Evolutionary conservation across 2,329 filamentous ascomycete genomes (phyloP).

Genomic region (Ascochyta clinopodiicola): DNA sequence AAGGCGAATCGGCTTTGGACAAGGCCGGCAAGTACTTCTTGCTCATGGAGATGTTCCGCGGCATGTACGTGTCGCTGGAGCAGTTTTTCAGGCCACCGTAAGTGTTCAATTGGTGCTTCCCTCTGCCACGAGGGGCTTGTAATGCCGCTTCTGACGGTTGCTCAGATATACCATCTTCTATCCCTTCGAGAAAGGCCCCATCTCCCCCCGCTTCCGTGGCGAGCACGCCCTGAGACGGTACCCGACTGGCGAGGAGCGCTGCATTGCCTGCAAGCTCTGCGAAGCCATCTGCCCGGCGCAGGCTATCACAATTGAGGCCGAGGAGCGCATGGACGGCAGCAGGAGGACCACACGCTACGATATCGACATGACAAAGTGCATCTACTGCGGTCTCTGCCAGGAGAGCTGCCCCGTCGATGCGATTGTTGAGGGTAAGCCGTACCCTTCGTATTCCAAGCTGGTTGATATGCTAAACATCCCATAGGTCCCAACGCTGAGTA

Average conservation of each 20-base stretch:
- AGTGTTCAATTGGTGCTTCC: conserved; percentile 55
- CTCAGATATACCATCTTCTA: conserved; percentile 96
- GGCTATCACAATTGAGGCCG: conserved; percentile 98
- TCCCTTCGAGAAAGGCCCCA: conserved; percentile 98
- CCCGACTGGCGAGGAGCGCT: conserved; percentile 96
- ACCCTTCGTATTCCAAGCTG: no score
- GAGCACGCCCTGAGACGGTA: conserved; percentile 97
- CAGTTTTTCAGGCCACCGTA: conserved; percentile 98
- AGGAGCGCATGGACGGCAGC: conserved; percentile 95
- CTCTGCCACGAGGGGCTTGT: not conserved
- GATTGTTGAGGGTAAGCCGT: conserved; percentile 72
- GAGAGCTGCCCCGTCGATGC: conserved; percentile 98
- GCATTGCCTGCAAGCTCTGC: conserved; percentile 99
- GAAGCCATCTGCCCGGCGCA: conserved; percentile 98
- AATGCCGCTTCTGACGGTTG: conserved; percentile 34
- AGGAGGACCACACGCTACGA: conserved; percentile 96
- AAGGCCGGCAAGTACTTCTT: conserved; percentile 93
- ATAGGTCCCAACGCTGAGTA: conserved; percentile 75
- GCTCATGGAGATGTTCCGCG: conserved; percentile 91
- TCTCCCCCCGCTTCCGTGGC: conserved; percentile 96
- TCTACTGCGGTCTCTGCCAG: conserved; percentile 99
- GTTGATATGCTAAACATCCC: no score
- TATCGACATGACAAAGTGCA: conserved; percentile 99
- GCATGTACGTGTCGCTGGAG: conserved; percentile 97
- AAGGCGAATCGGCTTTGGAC: conserved; percentile 80